Evolutionary conservation across 2,329 filamentous ascomycete genomes (phyloP).

Genomic region (Diaporthe helianthi): DNA sequence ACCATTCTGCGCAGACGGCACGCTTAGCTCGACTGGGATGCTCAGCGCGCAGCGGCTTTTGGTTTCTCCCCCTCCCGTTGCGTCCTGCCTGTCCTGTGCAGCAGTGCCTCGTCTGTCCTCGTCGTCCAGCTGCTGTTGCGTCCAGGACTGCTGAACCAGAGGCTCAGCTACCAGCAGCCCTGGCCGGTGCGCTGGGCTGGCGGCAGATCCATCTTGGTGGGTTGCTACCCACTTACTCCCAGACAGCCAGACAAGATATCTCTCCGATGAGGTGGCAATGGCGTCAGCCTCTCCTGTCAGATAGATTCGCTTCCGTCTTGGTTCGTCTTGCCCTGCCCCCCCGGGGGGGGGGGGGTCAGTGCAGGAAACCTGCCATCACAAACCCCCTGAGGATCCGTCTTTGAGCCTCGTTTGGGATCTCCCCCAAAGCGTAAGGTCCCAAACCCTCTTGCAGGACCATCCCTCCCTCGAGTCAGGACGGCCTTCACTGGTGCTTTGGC

Average conservation of each 20-base stretch:
- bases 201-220: not conserved
- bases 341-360: too few species aligned
- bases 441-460: conserved; percentile 13
- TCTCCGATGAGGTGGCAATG: conserved; percentile 12
- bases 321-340: conserved; percentile 7
- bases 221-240: conserved; percentile 10
- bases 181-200: not conserved
- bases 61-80: not conserved
- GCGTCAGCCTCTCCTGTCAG: conserved; percentile 24
- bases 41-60: not conserved
- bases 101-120: not conserved
- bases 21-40: not conserved
- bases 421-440: conserved; percentile 21
- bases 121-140: not conserved
- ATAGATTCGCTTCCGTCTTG: conserved; percentile 20
- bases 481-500: conserved; percentile 23
- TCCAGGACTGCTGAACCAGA: not conserved
- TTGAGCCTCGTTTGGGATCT: conserved; percentile 32
- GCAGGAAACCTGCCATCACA: conserved; percentile 23
- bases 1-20: not conserved
- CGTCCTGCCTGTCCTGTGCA: not conserved
- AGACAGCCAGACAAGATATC: not conserved
- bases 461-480: conserved; percentile 26
- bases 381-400: conserved; percentile 30
- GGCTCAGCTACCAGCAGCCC: not conserved